A percentile compares a stretch with the other conserved stretches of the same genome.
Conservation (phyloP, 2,329 filamentous ascomycete genomes). For the Phialophora chinensis region DNA sequence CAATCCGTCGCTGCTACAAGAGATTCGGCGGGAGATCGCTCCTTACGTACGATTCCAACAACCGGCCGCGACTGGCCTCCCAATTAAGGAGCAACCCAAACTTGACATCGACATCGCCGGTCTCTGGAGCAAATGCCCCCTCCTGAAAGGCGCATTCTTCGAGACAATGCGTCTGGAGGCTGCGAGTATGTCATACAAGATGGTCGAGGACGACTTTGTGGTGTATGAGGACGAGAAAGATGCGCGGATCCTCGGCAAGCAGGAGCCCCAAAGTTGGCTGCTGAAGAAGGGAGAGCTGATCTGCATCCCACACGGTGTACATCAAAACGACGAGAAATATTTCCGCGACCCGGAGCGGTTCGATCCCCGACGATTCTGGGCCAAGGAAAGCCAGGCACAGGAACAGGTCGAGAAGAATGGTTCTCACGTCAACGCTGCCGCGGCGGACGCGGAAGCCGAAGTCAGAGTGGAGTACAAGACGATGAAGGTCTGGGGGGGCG, state of each 20-base stretch:
- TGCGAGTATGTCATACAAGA: slow-evolving; percentile 51
- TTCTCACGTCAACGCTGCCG: slow-evolving; percentile 43
- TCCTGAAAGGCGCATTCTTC: slow-evolving; percentile 55
- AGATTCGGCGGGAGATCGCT: slow-evolving; percentile 54
- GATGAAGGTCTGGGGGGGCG: slow-evolving; percentile 58
- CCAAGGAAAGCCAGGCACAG: slow-evolving; percentile 2
- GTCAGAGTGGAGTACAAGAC: slow-evolving; percentile 49
- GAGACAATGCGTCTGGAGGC: slow-evolving; percentile 55
- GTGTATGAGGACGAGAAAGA: slow-evolving; percentile 50
- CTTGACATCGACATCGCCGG: slow-evolving; percentile 51
- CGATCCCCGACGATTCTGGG: slow-evolving; percentile 55
- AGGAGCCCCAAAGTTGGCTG: slow-evolving; percentile 47
- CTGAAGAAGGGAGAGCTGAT: slow-evolving; percentile 52
- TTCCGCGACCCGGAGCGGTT: slow-evolving; percentile 49
- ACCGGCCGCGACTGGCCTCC: slow-evolving; percentile 48
- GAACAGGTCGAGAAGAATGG: slow-evolving; percentile 44
- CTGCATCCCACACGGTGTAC: slow-evolving; percentile 52
- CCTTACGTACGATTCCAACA: slow-evolving; percentile 49
- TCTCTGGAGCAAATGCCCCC: slow-evolving; percentile 52
- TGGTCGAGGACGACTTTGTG: slow-evolving; percentile 48
- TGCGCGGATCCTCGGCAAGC: slow-evolving; percentile 41
- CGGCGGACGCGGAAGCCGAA: slow-evolving; percentile 40
- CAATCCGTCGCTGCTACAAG: slow-evolving; percentile 48
- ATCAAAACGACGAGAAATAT: slow-evolving; percentile 49
- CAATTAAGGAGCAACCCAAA: slow-evolving; percentile 51